Base-by-base conservation (phyloP, 2,329 filamentous ascomycete species). In the Calonectria montana region DNA sequence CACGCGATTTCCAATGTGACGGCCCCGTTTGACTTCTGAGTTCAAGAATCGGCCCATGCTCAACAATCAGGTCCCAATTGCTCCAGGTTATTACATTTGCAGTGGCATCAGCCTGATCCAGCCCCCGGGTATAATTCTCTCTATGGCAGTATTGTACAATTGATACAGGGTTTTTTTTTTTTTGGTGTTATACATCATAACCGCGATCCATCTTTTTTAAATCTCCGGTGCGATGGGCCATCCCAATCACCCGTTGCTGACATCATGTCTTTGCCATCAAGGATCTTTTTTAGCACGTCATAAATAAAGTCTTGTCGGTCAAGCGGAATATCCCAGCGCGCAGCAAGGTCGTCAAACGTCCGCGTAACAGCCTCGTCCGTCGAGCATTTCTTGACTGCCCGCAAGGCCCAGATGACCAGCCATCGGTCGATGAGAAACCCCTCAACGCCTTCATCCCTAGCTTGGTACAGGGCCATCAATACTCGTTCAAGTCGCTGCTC, bases 401-500 rank as follows among this genome's bases (percentile, higher is more conserved):
- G 85, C 43, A 95, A 80, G 0, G 87, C 86, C 85, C 90, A 91
- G 47, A 90, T 86, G 48, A 88, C 88, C 76, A 94, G 83, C 91
- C 91, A 93, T 8, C 86, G 87, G 71, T 88, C 88, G 35, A 93
- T 85, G 68, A 87, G 85, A 9, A 93, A 82, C 0, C 82, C 84
- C 0, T 86, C 82, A 1, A 85, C 83, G 8, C 83, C 80, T 21
- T 84, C 81, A 66, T 91, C 88, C 2, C 90, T 80, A 0, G 89
- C 88, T 16, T 85, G 81, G 16, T 93, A 84, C 74, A 95, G 91
- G 1, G 93, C 89, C 10, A 86, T 82, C 88, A 94, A 93, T 13
- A 95, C 90, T 48, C 86, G 87, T 50, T 92, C 88, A 3, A 98
- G 88, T n/a, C 91, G 89, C 74, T 88, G 83, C 35, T 87, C 85